phyloP scores from a whole-genome alignment of 345 rosid genomes.

The Combretum micranthum region DNA sequence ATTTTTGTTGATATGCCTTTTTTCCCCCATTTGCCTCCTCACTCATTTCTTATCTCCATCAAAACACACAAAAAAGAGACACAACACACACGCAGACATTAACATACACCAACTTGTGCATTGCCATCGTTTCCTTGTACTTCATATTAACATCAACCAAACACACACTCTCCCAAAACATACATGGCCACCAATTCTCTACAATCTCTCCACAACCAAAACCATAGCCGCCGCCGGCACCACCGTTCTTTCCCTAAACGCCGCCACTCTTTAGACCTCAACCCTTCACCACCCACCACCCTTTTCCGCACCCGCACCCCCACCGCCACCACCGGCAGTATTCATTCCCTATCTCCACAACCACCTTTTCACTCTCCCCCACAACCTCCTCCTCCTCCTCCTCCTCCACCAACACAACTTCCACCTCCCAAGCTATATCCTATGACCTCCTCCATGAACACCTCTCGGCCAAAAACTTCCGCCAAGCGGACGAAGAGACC shows the following conservation, averaged over 20 bases:
- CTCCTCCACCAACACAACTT: conserved; percentile 19
- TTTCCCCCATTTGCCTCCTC: conserved; percentile 8
- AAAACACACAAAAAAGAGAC: too few species aligned
- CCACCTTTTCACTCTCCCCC: conserved; percentile 14
- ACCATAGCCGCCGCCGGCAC: conserved; percentile 5
- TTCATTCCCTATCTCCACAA: conserved; percentile 12
- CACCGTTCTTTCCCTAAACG: conserved; percentile 22
- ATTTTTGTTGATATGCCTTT: conserved; percentile 25
- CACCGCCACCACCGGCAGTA: conserved; percentile 17
- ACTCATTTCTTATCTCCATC: conserved; percentile 7
- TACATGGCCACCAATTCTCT: conserved; percentile 43
- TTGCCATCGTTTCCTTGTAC: background rate
- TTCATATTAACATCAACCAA: background rate
- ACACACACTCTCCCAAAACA: background rate
- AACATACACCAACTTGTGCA: background rate
- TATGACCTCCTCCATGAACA: conserved; percentile 62
- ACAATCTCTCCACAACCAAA: conserved; percentile 28
- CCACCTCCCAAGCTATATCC: conserved; percentile 36
- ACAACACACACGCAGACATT: background rate
- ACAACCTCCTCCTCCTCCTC: conserved; percentile 12
- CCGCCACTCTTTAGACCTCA: conserved; percentile 17
- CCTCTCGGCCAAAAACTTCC: conserved; percentile 54
- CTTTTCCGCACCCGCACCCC: conserved; percentile 2
- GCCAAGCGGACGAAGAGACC: conserved; percentile 87
- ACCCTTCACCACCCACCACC: conserved; percentile 7